These are phyloP conservation scores for Solanum hybrid DNA, from an alignment of 305 asterid genomes.

Conservation along the genomic window DNA sequence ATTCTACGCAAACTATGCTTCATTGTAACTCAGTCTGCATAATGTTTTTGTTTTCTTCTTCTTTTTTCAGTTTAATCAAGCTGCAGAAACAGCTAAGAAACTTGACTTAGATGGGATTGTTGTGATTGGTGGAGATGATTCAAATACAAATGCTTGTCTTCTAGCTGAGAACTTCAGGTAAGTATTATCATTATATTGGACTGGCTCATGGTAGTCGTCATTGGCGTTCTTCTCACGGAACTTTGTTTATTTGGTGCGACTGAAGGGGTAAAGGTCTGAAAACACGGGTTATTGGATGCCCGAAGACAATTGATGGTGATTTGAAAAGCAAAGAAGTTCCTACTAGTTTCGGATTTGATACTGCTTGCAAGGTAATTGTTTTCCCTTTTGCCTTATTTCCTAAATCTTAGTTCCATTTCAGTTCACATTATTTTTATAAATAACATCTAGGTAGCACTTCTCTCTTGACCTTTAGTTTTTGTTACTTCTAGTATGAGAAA, in stretches of 20 bases:
- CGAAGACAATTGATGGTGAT: slow-evolving; percentile 68
- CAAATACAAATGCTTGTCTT: slow-evolving; percentile 47
- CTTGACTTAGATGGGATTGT: slow-evolving; percentile 58
- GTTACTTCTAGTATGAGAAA: not conserved
- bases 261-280: slow-evolving; percentile 30
- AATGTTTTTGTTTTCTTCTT: not conserved
- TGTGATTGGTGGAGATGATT: slow-evolving; percentile 54
- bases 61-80: slow-evolving; percentile 43
- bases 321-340: slow-evolving; percentile 93
- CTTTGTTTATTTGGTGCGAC: not conserved
- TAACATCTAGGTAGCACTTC: not conserved
- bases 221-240: not conserved
- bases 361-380: slow-evolving; percentile 88
- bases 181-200: not conserved
- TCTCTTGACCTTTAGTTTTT: not conserved
- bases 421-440: not conserved
- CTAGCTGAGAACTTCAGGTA: slow-evolving; percentile 47
- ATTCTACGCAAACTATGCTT: not conserved
- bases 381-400: not conserved
- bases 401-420: not conserved
- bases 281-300: slow-evolving; percentile 42
- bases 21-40: not conserved
- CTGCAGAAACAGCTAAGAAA: slow-evolving; percentile 45
- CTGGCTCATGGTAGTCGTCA: not conserved
- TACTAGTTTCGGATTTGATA: slow-evolving; percentile 87